phyloP scores from a whole-genome alignment of 208 protist genomes.

The Crithidia bombi region DNA sequence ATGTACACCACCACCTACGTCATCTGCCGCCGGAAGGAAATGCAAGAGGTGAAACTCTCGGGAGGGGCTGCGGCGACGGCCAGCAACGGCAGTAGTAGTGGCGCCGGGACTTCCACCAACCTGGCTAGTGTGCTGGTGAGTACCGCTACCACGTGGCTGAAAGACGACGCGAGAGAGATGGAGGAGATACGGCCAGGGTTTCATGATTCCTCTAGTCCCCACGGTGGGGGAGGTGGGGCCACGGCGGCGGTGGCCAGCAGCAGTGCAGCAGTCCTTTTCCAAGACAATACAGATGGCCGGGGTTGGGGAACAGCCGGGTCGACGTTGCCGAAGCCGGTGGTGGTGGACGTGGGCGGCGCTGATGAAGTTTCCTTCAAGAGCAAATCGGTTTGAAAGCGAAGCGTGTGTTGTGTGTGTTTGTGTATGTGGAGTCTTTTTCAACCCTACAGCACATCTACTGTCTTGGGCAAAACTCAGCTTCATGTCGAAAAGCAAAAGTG shows the following conservation, averaged over 20 bases:
- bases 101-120: not conserved
- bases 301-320: not conserved
- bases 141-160: not conserved
- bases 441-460: no score
- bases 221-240: no score
- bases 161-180: slow-evolving; percentile 22
- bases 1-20: slow-evolving; percentile 50
- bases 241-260: slow-evolving; percentile 1
- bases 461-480: no score
- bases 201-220: slow-evolving; percentile 1
- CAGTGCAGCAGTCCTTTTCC: not conserved
- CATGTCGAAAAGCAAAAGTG: no score
- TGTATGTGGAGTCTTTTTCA: no score
- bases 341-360: slow-evolving; percentile 7
- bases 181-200: slow-evolving; percentile 13
- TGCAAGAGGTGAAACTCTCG: slow-evolving; percentile 68
- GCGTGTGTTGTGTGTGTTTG: not conserved
- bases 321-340: slow-evolving; percentile 9
- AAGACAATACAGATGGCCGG: slow-evolving; percentile 6
- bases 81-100: not conserved
- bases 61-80: slow-evolving; percentile 2
- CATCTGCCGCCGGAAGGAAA: slow-evolving; percentile 62
- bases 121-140: not conserved
- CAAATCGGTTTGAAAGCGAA: slow-evolving; percentile 16
- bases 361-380: slow-evolving; percentile 11